phyloP scores from a whole-genome alignment of 2,329 filamentous ascomycete species.

The Trichocomaceae sp. region DNA sequence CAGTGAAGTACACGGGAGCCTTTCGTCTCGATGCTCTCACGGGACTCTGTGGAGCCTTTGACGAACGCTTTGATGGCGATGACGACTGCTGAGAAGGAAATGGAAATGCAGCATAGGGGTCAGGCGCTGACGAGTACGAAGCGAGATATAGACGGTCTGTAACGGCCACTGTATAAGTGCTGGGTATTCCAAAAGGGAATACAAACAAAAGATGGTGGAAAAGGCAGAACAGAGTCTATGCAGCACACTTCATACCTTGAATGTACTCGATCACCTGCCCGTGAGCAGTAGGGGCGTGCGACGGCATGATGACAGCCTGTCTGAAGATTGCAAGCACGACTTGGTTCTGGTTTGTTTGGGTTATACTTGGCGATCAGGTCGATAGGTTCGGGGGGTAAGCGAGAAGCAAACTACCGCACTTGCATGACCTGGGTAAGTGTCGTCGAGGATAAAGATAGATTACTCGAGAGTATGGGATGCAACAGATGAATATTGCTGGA shows the following conservation, averaged over 20 bases:
- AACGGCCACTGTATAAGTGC: neutral
- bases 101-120: slow-evolving; percentile 76
- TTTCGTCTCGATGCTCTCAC: slow-evolving; percentile 48
- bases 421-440: slow-evolving; percentile 4
- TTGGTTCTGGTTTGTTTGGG: neutral
- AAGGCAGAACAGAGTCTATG: neutral
- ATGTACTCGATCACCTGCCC: slow-evolving; percentile 96
- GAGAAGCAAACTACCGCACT: slow-evolving; percentile 1
- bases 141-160: slow-evolving; percentile 90
- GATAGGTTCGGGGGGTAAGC: neutral
- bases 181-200: slow-evolving; percentile 3
- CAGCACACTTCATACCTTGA: slow-evolving; percentile 54
- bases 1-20: slow-evolving; percentile 85
- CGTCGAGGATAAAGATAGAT: slow-evolving; percentile 9
- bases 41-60: slow-evolving; percentile 56
- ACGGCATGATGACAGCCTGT: slow-evolving; percentile 37
- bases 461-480: slow-evolving; percentile 13
- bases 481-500: slow-evolving; percentile 5
- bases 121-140: slow-evolving; percentile 77
- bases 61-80: slow-evolving; percentile 66
- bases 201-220: neutral
- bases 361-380: neutral
- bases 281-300: slow-evolving; percentile 53
- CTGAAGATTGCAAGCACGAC: neutral
- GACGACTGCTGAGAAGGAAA: slow-evolving; percentile 57